A percentile compares a stretch with the other conserved stretches of the same genome.
Conservation (phyloP, 139 green algal species). For the Ostreobium quekettii region DNA sequence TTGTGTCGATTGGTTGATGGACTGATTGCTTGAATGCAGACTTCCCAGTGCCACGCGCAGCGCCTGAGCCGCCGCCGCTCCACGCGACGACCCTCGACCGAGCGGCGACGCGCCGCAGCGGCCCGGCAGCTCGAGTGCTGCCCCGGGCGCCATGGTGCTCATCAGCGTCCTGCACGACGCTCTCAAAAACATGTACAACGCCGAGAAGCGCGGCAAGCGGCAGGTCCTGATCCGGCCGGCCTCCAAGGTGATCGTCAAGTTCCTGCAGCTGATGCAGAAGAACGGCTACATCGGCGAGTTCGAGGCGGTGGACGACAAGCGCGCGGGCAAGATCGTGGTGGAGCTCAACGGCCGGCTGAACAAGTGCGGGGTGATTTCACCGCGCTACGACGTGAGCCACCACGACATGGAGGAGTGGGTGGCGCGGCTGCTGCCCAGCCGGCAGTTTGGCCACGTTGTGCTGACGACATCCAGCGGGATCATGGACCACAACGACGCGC, state of each 20-base stretch:
- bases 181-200: slow-evolving; percentile 98
- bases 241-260: slow-evolving; percentile 99
- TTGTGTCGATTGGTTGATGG: no score
- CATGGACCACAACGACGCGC: slow-evolving; percentile 98
- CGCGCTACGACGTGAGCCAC: slow-evolving; percentile 87
- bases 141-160: no score
- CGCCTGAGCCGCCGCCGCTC: no score
- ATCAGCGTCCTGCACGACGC: slow-evolving; percentile 92
- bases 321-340: slow-evolving; percentile 97
- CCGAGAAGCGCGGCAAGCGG: slow-evolving; percentile 95
- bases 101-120: no score
- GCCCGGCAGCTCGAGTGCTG: no score
- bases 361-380: slow-evolving; percentile 98
- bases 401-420: slow-evolving; percentile 83
- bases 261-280: slow-evolving; percentile 92
- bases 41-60: no score
- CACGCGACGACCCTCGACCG: no score
- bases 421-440: slow-evolving; percentile 88
- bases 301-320: slow-evolving; percentile 93
- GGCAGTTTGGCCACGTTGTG: slow-evolving; percentile 96
- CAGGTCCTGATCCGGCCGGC: slow-evolving; percentile 91
- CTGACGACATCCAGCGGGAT: slow-evolving; percentile 95
- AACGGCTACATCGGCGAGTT: slow-evolving; percentile 99
- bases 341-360: slow-evolving; percentile 98
- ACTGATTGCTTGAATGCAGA: no score